Conservation (phyloP, 73 alveolate species). For the Uronychia binucleata region DNA sequence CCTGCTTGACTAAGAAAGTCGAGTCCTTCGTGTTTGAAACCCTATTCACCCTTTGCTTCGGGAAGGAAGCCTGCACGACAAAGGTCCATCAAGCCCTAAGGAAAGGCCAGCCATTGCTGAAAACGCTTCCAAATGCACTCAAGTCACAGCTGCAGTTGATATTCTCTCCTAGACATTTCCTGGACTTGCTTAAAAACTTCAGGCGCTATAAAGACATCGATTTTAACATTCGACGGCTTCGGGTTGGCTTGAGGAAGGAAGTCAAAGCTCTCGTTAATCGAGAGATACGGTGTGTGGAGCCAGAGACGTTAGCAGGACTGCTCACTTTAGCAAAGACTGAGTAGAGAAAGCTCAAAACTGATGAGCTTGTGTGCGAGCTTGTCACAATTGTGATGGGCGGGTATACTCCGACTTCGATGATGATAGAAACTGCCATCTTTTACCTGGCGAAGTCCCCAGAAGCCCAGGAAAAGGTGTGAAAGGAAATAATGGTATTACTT, state of each 20-base stretch:
- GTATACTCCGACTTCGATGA: background rate
- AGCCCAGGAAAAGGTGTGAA: background rate
- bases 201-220: background rate
- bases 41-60: background rate
- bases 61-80: background rate
- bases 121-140: background rate
- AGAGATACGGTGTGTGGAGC: background rate
- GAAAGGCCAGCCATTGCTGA: background rate
- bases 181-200: background rate
- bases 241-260: background rate
- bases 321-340: background rate
- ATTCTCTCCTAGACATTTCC: background rate
- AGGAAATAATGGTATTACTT: background rate
- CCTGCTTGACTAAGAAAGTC: background rate
- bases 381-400: background rate
- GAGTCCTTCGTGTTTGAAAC: background rate
- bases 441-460: background rate
- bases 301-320: background rate
- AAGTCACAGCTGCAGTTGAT: background rate
- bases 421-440: background rate
- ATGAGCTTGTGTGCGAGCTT: background rate
- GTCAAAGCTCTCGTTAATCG: background rate
- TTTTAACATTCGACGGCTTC: background rate
- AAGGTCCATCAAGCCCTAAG: background rate
- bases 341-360: background rate